phyloP scores from a whole-genome alignment of 768 basidiomycete species.

The Candolleomyces aberdarensis region DNA sequence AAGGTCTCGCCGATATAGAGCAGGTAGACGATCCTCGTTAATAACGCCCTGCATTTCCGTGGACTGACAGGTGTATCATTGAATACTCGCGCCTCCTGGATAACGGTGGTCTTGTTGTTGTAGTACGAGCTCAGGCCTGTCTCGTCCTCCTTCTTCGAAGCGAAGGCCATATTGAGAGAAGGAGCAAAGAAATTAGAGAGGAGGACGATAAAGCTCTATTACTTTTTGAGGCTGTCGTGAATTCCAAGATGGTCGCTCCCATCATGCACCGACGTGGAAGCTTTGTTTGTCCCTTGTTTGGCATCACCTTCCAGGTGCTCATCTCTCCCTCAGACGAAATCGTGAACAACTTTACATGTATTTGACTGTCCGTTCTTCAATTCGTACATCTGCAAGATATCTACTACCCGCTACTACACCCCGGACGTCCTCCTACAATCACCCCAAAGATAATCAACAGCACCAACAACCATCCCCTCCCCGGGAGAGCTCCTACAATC shows the following conservation, averaged over 20 bases:
- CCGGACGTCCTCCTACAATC: constrained; percentile 3
- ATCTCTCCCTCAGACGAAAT: background rate
- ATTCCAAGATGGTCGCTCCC: constrained; percentile 11
- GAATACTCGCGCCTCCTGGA: constrained; percentile 98
- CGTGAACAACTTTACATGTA: background rate
- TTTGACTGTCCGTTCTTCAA: background rate
- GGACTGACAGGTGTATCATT: constrained; percentile 99
- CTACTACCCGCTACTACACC: constrained; percentile 7
- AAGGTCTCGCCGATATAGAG: constrained; percentile 96
- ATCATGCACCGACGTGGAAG: constrained; percentile 34
- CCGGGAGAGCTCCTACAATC: background rate
- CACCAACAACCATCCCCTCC: background rate
- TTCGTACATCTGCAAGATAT: background rate
- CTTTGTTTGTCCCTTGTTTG: constrained; percentile 38
- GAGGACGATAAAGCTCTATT: constrained; percentile 5
- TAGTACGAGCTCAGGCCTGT: constrained; percentile 87
- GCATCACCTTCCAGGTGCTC: constrained; percentile 12
- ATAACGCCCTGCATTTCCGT: constrained; percentile 91
- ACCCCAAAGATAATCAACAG: background rate
- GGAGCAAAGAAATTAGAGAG: constrained; percentile 3
- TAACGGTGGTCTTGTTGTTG: constrained; percentile 96
- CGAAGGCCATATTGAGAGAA: constrained; percentile 48
- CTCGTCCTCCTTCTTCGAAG: constrained; percentile 97
- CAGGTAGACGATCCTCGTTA: constrained; percentile 95
- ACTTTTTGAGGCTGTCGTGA: constrained; percentile 9